Base-by-base conservation (phyloP, 805 yeast genomes). In the Candida silvicultrix region DNA sequence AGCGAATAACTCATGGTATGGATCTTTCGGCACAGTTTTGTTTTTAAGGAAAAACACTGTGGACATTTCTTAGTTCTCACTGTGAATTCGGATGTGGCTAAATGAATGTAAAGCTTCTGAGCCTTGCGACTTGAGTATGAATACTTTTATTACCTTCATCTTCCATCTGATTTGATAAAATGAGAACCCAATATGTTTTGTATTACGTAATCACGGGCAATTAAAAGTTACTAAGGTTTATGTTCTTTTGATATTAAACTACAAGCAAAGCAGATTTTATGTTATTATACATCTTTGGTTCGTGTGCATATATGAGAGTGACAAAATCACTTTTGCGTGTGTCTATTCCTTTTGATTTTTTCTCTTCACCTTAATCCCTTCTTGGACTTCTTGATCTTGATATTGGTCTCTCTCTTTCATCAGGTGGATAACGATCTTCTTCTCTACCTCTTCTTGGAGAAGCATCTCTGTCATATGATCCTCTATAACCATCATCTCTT, bases 21-120 rank as follows among this genome's bases (percentile, higher is more conserved):
- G 81, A 57, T 89, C 96, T 4, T 51, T 55, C 0, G 92, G 89
- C 2, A 69, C 70, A 1, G 94, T 83, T 50, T 73, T 75, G 61
- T 87, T 89, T 66, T 89, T 89, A 47, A 89, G 62, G 22, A 89
- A 64, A 2, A 85, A 60, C 6, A 81, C 70, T 31, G 38, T 50
- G 21, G 45, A 48, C 20, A 45, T 48, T n/a, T n/a, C n/a, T n/a
- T n/a, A n/a, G n/a, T n/a, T n/a, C n/a, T n/a, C n/a, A n/a, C n/a
- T n/a, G n/a, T n/a, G n/a, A n/a, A n/a, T n/a, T n/a, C n/a, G n/a
- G n/a, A n/a, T n/a, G n/a, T n/a, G n/a, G n/a, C n/a, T n/a, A n/a
- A n/a, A n/a, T n/a, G n/a, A n/a, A n/a, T n/a, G n/a, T n/a, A n/a
- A n/a, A n/a, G n/a, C n/a, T n/a, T n/a, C n/a, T n/a, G n/a, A n/a